A percentile compares a stretch with the other conserved stretches of the same genome.
Conservation (phyloP, 768 basidiomycete genomes). For the Kwoniella newhampshirensis region DNA sequence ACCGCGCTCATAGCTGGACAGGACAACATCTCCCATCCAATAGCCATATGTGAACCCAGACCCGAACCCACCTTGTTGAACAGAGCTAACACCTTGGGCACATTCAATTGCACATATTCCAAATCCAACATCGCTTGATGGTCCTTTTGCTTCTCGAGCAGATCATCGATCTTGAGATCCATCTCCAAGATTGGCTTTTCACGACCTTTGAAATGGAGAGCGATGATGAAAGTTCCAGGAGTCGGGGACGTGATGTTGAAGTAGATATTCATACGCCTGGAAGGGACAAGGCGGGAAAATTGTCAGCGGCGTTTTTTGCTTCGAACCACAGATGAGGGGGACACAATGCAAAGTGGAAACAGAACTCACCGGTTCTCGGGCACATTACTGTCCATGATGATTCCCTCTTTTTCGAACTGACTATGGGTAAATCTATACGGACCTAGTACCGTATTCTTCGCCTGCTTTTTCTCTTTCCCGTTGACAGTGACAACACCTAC, state of each 20-base stretch:
- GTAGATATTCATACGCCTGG: conserved; percentile 92
- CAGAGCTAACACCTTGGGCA: conserved; percentile 86
- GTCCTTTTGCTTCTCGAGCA: conserved; percentile 99
- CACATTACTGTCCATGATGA: conserved; percentile 98
- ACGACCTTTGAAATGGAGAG: conserved; percentile 95
- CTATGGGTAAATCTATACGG: conserved; percentile 98
- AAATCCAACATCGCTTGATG: conserved; percentile 94
- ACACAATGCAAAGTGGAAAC: neutral
- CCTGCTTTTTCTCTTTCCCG: conserved; percentile 92
- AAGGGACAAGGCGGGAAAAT: no score
- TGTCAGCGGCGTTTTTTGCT: no score
- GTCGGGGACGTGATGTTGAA: conserved; percentile 98
- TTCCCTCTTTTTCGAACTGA: conserved; percentile 97
- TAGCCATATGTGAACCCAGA: no score
- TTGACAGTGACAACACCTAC: conserved; percentile 94
- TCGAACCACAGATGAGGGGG: no score
- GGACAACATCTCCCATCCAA: neutral
- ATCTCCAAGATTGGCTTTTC: conserved; percentile 99
- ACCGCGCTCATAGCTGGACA: neutral
- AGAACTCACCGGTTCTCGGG: conserved; percentile 90
- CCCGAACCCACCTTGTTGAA: conserved; percentile 72
- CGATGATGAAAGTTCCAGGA: conserved; percentile 98
- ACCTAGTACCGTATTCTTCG: conserved; percentile 81
- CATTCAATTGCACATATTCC: conserved; percentile 96
- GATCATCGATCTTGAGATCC: conserved; percentile 98